Base-by-base conservation (phyloP, 2,329 filamentous ascomycete genomes). In the Mycosphaerelloides madeirae region DNA sequence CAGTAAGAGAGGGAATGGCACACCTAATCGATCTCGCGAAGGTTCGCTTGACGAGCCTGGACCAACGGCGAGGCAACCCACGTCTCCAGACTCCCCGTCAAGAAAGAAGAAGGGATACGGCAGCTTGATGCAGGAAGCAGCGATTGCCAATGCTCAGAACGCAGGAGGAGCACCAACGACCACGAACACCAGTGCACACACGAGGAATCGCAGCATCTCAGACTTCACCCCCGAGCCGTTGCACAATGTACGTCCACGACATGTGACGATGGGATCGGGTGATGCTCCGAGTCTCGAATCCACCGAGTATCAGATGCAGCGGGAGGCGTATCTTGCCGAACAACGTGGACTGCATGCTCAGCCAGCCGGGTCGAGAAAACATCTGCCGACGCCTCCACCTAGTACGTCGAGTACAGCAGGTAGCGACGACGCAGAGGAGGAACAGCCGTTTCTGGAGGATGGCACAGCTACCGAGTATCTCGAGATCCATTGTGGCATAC, bases 121-220 rank as follows among this genome's bases (percentile, higher is more conserved):
- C 33, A 65, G 64, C 46, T 56, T 75, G 25, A 65, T 69, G 49
- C 64, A 69, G 20, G 71, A 73, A 44, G 59, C 56, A 12, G 52
- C 57, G 9, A 53, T 58, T 22, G 54, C 53, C 52, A 59, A 57
- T 36, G 50, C 51, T 16, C 32, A 47, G 12, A 46, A 43, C n/a
- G 54, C 53, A 12, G 39, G 37, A 15, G 56, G 48, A 15, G 45
- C 37, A 36, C 54, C 60, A 31, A 56, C 59, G 36, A 55, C 50
- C 14, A 43, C 40, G 18, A 52, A 55, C 38, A 34, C 47, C 32
- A 43, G 31, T 18, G 35, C 52, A 14, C 85, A 63, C 44, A 72
- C 73, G 11, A 79, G 86, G 47, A 89, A 93, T 64, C 78, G 90
- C 57, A 96, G 90, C 65, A 71, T 93, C 19, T 95, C 89, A 69